A percentile compares a stretch with the other conserved stretches of the same genome.
Conservation (phyloP, 2,329 filamentous ascomycete genomes). For the Trichoderma asperellum region DNA sequence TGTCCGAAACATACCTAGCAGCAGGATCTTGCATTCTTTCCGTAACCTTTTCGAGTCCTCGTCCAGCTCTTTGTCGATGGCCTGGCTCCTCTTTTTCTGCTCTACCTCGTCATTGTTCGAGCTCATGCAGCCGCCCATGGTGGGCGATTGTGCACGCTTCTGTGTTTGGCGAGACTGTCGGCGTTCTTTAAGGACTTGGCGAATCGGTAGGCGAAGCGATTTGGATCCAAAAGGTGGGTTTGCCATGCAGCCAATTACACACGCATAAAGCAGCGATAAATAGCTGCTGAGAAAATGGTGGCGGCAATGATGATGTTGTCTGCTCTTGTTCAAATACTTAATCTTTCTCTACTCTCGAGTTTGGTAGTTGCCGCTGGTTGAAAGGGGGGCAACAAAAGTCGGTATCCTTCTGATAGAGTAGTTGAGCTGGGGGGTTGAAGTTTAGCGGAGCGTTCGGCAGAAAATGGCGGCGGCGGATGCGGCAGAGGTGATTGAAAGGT, state of each 20-base stretch:
- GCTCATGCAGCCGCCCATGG: slow-evolving; percentile 95
- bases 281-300: background rate
- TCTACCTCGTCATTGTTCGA: slow-evolving; percentile 83
- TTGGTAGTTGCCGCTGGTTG: slow-evolving; percentile 9
- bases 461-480: slow-evolving; percentile 23
- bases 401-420: slow-evolving; percentile 16
- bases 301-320: background rate
- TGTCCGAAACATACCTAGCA: slow-evolving; percentile 71
- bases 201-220: slow-evolving; percentile 27
- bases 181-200: slow-evolving; percentile 24
- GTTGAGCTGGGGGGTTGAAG: slow-evolving; percentile 17
- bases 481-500: slow-evolving; percentile 16
- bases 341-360: background rate
- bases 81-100: slow-evolving; percentile 94
- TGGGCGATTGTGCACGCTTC: slow-evolving; percentile 38
- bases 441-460: slow-evolving; percentile 28
- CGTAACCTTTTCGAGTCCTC: slow-evolving; percentile 91
- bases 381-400: slow-evolving; percentile 21
- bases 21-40: slow-evolving; percentile 97
- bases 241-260: slow-evolving; percentile 28
- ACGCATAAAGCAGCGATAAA: slow-evolving; percentile 21
- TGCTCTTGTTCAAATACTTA: background rate
- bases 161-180: slow-evolving; percentile 18
- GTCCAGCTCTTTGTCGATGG: slow-evolving; percentile 90
- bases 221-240: slow-evolving; percentile 27